Percentiles rank a stretch among this genome's conserved stretches.
These are phyloP conservation scores for Geotrichum phurueaensis DNA, from an alignment of 1,139 yeast genomes.

Conservation along the genomic window DNA sequence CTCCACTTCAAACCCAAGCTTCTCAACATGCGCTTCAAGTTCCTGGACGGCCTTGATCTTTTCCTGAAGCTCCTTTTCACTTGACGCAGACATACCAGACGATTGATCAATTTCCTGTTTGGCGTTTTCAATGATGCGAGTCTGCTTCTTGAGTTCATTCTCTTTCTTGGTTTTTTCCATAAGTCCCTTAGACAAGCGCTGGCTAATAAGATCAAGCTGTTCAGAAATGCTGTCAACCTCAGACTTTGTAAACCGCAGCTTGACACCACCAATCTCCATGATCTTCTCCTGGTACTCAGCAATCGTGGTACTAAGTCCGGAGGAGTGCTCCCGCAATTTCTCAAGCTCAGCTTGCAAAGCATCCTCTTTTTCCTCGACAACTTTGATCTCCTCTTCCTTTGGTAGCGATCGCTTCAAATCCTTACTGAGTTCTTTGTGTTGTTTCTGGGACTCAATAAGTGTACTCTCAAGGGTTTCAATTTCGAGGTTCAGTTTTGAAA, in stretches of 20 bases:
- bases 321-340: constrained; percentile 49
- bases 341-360: constrained; percentile 39
- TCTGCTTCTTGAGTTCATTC: constrained; percentile 56
- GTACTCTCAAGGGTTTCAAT: constrained; percentile 53
- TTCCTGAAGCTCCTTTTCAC: constrained; percentile 25
- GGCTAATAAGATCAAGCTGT: constrained; percentile 55
- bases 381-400: constrained; percentile 31
- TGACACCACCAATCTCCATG: constrained; percentile 89
- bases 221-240: constrained; percentile 74
- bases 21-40: constrained; percentile 36
- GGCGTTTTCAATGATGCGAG: constrained; percentile 44
- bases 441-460: constrained; percentile 40
- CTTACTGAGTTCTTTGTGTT: constrained; percentile 28
- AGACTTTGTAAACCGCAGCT: constrained; percentile 70
- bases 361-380: constrained; percentile 38
- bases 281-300: constrained; percentile 63
- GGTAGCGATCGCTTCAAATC: constrained; percentile 23
- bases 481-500: constrained; percentile 59
- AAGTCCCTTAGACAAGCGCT: constrained; percentile 57
- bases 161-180: constrained; percentile 58
- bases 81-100: constrained; percentile 37
- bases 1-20: constrained; percentile 30
- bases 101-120: constrained; percentile 31
- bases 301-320: constrained; percentile 54
- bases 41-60: constrained; percentile 5